Conservation (phyloP, 139 green algal species). For the Coelastrella sp. region DNA sequence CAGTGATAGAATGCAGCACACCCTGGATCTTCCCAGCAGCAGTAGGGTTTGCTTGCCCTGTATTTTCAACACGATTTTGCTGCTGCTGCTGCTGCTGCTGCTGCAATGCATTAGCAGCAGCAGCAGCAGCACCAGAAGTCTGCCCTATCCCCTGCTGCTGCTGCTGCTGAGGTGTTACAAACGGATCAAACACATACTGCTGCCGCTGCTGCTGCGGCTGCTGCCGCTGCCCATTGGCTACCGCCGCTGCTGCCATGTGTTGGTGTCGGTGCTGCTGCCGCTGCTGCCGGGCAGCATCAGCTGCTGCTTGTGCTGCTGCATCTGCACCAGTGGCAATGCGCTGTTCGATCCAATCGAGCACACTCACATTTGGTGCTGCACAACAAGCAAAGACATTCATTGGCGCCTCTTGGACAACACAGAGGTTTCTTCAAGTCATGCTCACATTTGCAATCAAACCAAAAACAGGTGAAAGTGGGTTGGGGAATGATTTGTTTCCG, state of each 20-base stretch:
- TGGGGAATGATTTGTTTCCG: too few relatives aligned
- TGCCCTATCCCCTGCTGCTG: not conserved
- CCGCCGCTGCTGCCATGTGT: not conserved
- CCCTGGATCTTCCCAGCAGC: not conserved
- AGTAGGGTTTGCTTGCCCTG: not conserved
- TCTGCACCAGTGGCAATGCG: slow-evolving; percentile 24
- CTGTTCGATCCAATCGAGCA: slow-evolving; percentile 31
- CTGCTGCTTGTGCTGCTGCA: slow-evolving; percentile 44
- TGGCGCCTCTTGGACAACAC: too few relatives aligned
- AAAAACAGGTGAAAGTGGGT: too few relatives aligned
- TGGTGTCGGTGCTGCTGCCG: slow-evolving; percentile 36
- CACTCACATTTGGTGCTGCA: not conserved
- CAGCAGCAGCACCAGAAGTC: not conserved
- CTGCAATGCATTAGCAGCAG: not conserved
- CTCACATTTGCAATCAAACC: too few relatives aligned
- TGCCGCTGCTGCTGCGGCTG: slow-evolving; percentile 31
- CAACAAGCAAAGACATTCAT: too few relatives aligned
- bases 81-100: slow-evolving; percentile 36
- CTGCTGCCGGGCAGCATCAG: slow-evolving; percentile 30
- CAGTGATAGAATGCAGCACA: not conserved
- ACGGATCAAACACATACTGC: slow-evolving; percentile 40
- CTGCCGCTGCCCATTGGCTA: not conserved
- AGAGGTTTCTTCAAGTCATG: too few relatives aligned
- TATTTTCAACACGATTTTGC: not conserved
- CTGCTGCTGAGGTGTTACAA: slow-evolving; percentile 23